These are phyloP conservation scores for Musa itinerans DNA, from an alignment of 176 grass and related monocot genomes.

Conservation along the genomic window DNA sequence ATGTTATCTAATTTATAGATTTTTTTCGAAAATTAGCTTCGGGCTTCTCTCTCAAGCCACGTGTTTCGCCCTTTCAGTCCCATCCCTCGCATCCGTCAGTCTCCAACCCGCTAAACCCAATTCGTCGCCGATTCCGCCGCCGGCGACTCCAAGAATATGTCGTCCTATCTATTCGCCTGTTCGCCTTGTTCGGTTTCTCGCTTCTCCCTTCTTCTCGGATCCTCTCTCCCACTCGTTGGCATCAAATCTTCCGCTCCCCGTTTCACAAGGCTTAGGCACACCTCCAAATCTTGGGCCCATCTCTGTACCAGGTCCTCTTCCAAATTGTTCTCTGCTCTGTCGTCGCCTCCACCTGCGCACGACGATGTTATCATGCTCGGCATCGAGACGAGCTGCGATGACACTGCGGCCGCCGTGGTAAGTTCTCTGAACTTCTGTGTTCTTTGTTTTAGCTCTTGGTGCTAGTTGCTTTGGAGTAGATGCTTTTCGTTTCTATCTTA, in stretches of 20 bases:
- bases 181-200: not conserved
- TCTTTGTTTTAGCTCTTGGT: constrained; percentile 11
- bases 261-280: not conserved
- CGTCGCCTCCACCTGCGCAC: constrained; percentile 1
- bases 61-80: too few relatives aligned
- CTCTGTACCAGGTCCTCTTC: not conserved
- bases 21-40: too few relatives aligned
- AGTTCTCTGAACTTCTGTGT: not conserved
- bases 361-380: constrained; percentile 63
- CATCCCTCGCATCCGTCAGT: too few relatives aligned
- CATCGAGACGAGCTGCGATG: constrained; percentile 93
- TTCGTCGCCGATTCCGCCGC: not conserved
- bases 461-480: not conserved
- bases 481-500: not conserved
- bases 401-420: constrained; percentile 79
- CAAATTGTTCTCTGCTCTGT: constrained; percentile 11
- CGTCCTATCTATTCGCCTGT: not conserved
- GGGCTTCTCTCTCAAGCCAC: too few relatives aligned
- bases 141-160: not conserved
- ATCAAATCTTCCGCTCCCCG: not conserved
- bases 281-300: not conserved
- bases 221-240: not conserved
- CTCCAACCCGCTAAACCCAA: too few relatives aligned
- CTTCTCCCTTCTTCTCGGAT: constrained; percentile 4
- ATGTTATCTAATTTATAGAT: too few relatives aligned